A percentile compares a stretch with the other conserved stretches of the same genome.
These are phyloP conservation scores for Hemileccinum rubropunctum DNA, from an alignment of 768 basidiomycete species.

Conservation along the genomic window DNA sequence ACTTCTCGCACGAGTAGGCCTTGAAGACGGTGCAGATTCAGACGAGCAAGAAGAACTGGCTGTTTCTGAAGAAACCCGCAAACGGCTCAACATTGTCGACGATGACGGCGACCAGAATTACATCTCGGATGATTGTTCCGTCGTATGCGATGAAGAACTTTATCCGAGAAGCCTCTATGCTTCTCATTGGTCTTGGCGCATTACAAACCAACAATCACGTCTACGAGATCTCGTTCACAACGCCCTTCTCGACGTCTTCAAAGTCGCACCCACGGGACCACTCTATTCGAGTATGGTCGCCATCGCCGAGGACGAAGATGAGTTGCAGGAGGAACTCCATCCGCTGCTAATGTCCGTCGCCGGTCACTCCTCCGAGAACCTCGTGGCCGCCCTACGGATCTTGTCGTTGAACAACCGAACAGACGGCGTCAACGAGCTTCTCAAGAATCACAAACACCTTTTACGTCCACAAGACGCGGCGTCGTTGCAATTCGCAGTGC, in stretches of 20 bases:
- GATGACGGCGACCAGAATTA: conserved; percentile 33
- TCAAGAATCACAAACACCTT: conserved; percentile 48
- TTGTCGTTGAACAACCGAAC: conserved; percentile 37
- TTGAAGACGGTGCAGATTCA: conserved; percentile 20
- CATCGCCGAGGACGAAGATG: conserved; percentile 35
- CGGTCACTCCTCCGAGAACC: conserved; percentile 47
- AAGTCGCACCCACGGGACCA: conserved; percentile 43
- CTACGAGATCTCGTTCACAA: conserved; percentile 46
- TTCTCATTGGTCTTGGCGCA: conserved; percentile 48
- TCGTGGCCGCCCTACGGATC: conserved; percentile 56
- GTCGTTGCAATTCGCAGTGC: conserved; percentile 45
- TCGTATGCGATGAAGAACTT: conserved; percentile 20
- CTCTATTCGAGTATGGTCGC: conserved; percentile 44
- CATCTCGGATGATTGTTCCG: conserved; percentile 17
- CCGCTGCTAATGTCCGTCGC: conserved; percentile 40
- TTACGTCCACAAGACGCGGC: conserved; percentile 58
- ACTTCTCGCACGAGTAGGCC: conserved; percentile 4
- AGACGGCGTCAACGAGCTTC: conserved; percentile 38
- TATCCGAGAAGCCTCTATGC: conserved; percentile 39
- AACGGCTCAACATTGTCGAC: conserved; percentile 20
- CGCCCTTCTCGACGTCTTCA: conserved; percentile 48
- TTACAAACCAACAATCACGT: conserved; percentile 38
- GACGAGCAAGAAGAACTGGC: conserved; percentile 23
- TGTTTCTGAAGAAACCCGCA: background rate
- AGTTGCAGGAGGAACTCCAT: conserved; percentile 35